These are phyloP conservation scores for Colletotrichum tropicicola DNA, from an alignment of 2,329 filamentous ascomycete genomes.

Conservation along the genomic window DNA sequence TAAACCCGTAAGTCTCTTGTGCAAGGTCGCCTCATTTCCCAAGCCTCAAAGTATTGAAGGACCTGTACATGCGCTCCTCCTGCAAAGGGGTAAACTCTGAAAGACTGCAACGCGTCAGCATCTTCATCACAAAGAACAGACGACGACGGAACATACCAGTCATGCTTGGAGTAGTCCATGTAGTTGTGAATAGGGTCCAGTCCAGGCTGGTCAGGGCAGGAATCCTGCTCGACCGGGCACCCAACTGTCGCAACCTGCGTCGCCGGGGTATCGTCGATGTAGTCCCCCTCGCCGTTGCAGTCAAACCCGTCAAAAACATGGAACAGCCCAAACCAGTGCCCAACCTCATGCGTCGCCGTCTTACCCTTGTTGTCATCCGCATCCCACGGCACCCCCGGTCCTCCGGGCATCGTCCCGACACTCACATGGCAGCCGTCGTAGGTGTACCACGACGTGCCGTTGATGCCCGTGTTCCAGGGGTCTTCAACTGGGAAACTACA, in stretches of 20 bases:
- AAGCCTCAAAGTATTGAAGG: constrained; percentile 1
- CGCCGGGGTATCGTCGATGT: constrained; percentile 44
- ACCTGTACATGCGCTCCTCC: constrained; percentile 18
- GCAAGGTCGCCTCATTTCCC: too few relatives aligned
- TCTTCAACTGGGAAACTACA: constrained; percentile 48
- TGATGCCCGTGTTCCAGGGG: constrained; percentile 22
- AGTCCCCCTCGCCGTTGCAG: constrained; percentile 41
- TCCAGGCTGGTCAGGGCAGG: constrained; percentile 36
- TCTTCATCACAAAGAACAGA: neutral
- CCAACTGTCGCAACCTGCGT: constrained; percentile 33
- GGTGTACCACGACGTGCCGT: constrained; percentile 19
- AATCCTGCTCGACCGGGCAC: constrained; percentile 41
- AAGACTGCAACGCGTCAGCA: neutral
- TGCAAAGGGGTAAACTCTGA: constrained; percentile 12
- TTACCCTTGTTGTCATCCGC: constrained; percentile 34
- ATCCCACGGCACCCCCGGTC: constrained; percentile 22
- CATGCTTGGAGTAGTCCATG: constrained; percentile 38
- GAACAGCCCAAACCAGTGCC: constrained; percentile 53
- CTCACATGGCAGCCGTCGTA: constrained; percentile 32
- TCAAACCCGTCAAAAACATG: constrained; percentile 51
- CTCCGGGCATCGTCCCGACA: constrained; percentile 31
- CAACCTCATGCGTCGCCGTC: constrained; percentile 46
- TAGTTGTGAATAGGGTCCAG: constrained; percentile 40
- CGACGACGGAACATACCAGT: neutral
- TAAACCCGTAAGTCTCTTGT: too few relatives aligned